phyloP scores from a whole-genome alignment of 306 rosid genomes.

The Acmispon strigosus region DNA sequence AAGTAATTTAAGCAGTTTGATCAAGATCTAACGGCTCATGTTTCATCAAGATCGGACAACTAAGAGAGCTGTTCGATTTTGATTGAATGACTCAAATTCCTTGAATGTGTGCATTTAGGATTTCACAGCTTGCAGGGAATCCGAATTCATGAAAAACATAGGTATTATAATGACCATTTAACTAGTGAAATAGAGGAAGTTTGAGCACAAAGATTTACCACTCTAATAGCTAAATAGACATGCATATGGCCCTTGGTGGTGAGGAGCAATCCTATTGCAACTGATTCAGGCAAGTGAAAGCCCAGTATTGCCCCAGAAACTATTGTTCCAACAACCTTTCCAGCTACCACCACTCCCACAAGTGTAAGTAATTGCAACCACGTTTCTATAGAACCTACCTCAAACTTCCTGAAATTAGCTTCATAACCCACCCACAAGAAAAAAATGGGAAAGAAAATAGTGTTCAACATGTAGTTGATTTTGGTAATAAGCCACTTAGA shows the following conservation, averaged over 20 bases:
- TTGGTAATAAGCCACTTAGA: constrained; percentile 75
- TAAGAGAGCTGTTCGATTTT: too few relatives aligned
- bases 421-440: constrained; percentile 92
- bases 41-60: too few relatives aligned
- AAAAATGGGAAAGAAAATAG: constrained; percentile 71
- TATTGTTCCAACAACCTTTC: constrained; percentile 69
- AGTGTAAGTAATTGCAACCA: constrained; percentile 48
- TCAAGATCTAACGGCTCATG: too few relatives aligned
- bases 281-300: constrained; percentile 77
- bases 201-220: constrained; percentile 38
- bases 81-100: too few relatives aligned
- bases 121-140: too few relatives aligned
- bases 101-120: too few relatives aligned
- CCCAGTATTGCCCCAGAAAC: constrained; percentile 60
- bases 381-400: constrained; percentile 1
- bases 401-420: constrained; percentile 38
- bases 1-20: too few relatives aligned
- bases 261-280: constrained; percentile 79
- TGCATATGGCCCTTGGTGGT: constrained; percentile 87
- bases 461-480: constrained; percentile 57
- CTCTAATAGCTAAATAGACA: constrained; percentile 66
- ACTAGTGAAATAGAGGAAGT: background rate
- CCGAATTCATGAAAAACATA: too few relatives aligned
- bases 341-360: constrained; percentile 23
- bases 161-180: too few relatives aligned